Conservation (phyloP, 768 basidiomycete species). For the Xerocomus brunneocitrinus region DNA sequence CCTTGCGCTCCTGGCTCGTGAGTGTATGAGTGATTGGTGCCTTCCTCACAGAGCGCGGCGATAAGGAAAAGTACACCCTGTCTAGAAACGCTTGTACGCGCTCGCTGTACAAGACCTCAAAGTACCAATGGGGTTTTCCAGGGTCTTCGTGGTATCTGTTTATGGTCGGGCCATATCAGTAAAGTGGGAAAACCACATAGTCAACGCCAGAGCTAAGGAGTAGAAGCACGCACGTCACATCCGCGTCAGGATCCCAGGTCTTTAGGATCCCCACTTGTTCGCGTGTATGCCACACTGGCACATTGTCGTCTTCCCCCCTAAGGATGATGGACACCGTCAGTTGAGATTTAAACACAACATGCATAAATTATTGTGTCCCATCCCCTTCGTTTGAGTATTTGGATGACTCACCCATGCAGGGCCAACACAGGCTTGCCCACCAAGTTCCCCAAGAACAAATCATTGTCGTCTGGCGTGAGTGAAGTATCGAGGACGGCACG, state of each 20-base stretch:
- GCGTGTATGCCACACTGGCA: constrained; percentile 82
- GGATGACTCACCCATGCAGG: constrained; percentile 64
- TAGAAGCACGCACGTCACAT: constrained; percentile 44
- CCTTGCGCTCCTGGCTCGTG: not conserved
- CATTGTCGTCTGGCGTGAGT: constrained; percentile 82
- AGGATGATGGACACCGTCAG: not conserved
- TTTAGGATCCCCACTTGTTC: constrained; percentile 56
- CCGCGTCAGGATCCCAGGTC: constrained; percentile 49
- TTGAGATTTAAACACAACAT: not conserved
- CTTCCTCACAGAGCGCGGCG: not conserved
- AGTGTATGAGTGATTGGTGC: not conserved
- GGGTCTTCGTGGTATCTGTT: constrained; percentile 59
- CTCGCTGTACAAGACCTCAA: constrained; percentile 49
- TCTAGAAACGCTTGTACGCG: constrained; percentile 57
- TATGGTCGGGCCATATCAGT: not conserved
- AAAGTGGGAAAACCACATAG: not conserved
- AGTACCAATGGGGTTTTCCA: constrained; percentile 68
- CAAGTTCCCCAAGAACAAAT: constrained; percentile 78
- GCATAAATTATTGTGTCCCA: too few relatives aligned
- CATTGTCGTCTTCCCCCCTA: constrained; percentile 79
- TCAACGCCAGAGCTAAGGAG: not conserved
- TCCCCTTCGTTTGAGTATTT: not conserved
- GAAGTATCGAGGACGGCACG: constrained; percentile 70
- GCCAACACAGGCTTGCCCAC: constrained; percentile 65
- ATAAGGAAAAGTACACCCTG: constrained; percentile 15